Evolutionary conservation across 164 flowering plant genomes (phyloP), one percentile per base, ranked within the genome.

Genomic region (Piper longum): DNA sequence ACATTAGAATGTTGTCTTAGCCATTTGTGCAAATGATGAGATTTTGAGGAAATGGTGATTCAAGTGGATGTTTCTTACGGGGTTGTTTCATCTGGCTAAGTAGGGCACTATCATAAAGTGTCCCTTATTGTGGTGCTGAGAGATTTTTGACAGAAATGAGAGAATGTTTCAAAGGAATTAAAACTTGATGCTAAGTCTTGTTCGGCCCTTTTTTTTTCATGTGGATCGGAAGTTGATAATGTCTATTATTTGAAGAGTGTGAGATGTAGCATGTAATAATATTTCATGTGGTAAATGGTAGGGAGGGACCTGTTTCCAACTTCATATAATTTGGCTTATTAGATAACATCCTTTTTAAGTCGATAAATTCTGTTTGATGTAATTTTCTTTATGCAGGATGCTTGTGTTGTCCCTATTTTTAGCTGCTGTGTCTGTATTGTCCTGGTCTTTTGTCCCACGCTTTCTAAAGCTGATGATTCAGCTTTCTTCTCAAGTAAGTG

Each of bases 391-490:
- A 39, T 71, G 62, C 87, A 93, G 98, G 84, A 68, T 90, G 74
- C 72, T 93, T 66, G 75, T 84, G 42, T 69, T 93, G 80, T 86
- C 89, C 41, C 40, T 84, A 41, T 93, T 83, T 73, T 85, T 93
- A 52, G 67, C 78, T 48, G 78, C 65, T 62, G 87, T 87, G 67
- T 83, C 91, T 61, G 3, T 89, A 6, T 64, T 92, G 73, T 81
- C 96, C 26, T 92, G 98, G 98, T 81, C 93, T 64, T 93, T 89
- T 70, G 81, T 90, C 74, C 98, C 97, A 43, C 95, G 92, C 44
- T 89, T 88, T 73, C 71, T 93, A 54, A 93, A 93, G 84, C 71
- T 93, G 63, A 93, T 89, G 98, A 85, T 84, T 62, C 90, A 77
- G 45, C 61, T 93, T 59, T 93, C 97, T 52, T 85, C 98, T 66